Percentiles rank a stretch among this genome's conserved stretches.
Conservation (phyloP, 352 stramenopile genomes). For the Phytophthora sojae region DNA sequence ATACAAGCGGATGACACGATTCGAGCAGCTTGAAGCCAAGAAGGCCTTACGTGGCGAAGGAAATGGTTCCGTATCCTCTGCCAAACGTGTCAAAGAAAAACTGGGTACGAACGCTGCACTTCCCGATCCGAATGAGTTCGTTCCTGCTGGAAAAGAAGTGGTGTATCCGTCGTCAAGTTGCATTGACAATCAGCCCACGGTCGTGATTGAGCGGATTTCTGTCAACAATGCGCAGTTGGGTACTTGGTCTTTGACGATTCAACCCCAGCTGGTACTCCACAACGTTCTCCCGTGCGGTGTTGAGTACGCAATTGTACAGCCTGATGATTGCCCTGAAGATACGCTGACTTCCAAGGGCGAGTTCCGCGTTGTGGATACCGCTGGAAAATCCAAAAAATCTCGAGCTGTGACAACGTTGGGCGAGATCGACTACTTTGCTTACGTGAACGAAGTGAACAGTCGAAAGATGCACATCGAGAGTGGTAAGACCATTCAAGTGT, state of each 20-base stretch:
- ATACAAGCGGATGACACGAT: constrained; percentile 78
- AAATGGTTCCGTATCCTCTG: constrained; percentile 51
- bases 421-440: constrained; percentile 74
- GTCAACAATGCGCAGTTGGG: constrained; percentile 64
- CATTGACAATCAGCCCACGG: constrained; percentile 87
- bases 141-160: constrained; percentile 65
- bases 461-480: constrained; percentile 80
- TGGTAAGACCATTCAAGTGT: constrained; percentile 83
- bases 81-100: constrained; percentile 71
- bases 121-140: constrained; percentile 55
- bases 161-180: constrained; percentile 70
- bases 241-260: constrained; percentile 82
- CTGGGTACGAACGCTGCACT: constrained; percentile 68
- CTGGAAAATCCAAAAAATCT: constrained; percentile 54
- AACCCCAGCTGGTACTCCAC: constrained; percentile 81
- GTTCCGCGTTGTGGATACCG: constrained; percentile 51
- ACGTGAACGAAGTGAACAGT: constrained; percentile 82
- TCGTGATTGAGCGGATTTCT: constrained; percentile 79
- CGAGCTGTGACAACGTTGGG: constrained; percentile 55
- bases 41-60: constrained; percentile 60
- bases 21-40: constrained; percentile 74
- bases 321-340: constrained; percentile 70
- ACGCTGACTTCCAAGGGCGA: constrained; percentile 63
- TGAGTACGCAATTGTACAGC: constrained; percentile 87
- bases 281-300: constrained; percentile 86